These are phyloP conservation scores for Coniella lustricola DNA, from an alignment of 2,329 filamentous ascomycete genomes.

Conservation along the genomic window DNA sequence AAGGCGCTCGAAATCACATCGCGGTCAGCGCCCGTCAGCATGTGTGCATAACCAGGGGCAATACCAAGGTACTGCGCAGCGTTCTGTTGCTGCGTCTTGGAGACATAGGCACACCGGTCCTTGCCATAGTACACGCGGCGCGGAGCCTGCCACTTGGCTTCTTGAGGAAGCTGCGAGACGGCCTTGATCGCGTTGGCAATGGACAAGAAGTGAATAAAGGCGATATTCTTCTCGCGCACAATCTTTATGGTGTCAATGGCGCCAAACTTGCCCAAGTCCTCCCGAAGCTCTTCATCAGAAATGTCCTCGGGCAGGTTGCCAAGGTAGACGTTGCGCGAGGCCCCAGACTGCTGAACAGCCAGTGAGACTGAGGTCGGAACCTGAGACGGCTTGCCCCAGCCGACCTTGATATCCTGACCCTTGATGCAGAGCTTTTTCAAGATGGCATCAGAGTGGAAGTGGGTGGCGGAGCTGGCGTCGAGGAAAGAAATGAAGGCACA, in stretches of 20 bases:
- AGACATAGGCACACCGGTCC: constrained; percentile 96
- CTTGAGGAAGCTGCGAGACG: constrained; percentile 90
- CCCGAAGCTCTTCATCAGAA: constrained; percentile 82
- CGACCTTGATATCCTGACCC: constrained; percentile 98
- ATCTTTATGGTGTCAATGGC: constrained; percentile 97
- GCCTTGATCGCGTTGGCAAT: constrained; percentile 98
- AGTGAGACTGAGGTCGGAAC: constrained; percentile 96
- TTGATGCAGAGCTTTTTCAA: constrained; percentile 99
- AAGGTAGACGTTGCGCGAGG: constrained; percentile 93
- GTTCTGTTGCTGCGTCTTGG: constrained; percentile 99
- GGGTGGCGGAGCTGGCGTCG: constrained; percentile 92
- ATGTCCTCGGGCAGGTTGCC: constrained; percentile 90
- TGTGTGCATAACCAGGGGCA: constrained; percentile 91
- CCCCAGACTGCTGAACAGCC: constrained; percentile 93
- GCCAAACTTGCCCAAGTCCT: constrained; percentile 93
- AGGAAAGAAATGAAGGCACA: constrained; percentile 99
- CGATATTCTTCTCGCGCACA: constrained; percentile 95
- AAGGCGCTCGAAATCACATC: constrained; percentile 95
- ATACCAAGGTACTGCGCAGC: constrained; percentile 97
- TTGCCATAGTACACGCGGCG: constrained; percentile 98
- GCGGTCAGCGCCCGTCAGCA: constrained; percentile 90
- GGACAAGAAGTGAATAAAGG: constrained; percentile 94
- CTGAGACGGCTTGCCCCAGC: constrained; percentile 97
- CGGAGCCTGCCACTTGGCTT: constrained; percentile 92
- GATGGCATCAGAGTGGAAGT: constrained; percentile 99